A percentile compares a stretch with the other conserved stretches of the same genome.
Conservation (phyloP, 139 green algal species). For the Haematococcus lacustris region DNA sequence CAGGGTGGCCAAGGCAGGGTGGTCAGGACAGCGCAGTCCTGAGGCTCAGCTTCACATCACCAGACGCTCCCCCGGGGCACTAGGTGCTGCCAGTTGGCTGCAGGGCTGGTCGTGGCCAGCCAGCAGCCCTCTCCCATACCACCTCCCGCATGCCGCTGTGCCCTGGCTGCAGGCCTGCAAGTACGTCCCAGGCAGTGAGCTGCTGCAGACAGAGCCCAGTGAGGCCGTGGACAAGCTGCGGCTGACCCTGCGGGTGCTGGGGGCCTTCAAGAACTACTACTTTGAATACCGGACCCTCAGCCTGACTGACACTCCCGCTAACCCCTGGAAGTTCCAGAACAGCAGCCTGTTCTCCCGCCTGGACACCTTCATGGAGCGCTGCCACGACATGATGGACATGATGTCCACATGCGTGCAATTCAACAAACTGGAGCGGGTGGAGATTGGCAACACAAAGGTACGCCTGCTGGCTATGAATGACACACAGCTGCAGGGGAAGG, state of each 20-base stretch:
- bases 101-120: no score
- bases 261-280: conserved; percentile 81
- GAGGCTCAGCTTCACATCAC: no score
- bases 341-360: conserved; percentile 20
- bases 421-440: conserved; percentile 75
- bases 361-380: conserved; percentile 76
- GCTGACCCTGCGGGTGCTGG: conserved; percentile 66
- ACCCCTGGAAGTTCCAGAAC: conserved; percentile 84
- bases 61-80: no score
- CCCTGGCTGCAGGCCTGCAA: conserved; percentile 66
- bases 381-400: conserved; percentile 78
- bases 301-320: conserved; percentile 43
- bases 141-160: no score
- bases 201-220: conserved; percentile 67
- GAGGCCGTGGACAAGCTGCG: conserved; percentile 83
- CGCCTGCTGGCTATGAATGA: no score
- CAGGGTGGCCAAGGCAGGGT: no score
- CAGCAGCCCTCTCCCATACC: no score
- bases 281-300: conserved; percentile 64
- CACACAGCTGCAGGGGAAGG: no score
- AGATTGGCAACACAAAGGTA: conserved; percentile 77
- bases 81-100: no score
- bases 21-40: no score
- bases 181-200: conserved; percentile 60
- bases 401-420: conserved; percentile 74